Base-by-base conservation (phyloP, 2,329 filamentous ascomycete species). In the Nemania sp. region DNA sequence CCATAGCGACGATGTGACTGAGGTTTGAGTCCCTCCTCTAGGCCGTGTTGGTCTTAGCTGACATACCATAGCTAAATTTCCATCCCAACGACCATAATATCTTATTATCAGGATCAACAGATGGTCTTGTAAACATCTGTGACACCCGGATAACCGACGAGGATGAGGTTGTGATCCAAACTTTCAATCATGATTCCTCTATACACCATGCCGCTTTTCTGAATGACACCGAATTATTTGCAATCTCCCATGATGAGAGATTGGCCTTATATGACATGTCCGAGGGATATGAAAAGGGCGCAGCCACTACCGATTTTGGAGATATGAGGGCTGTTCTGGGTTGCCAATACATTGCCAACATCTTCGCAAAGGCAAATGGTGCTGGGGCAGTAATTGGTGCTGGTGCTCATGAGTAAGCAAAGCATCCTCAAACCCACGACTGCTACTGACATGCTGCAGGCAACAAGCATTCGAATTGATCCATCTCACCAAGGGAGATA, bases 71-170 rank as follows among this genome's bases (percentile, higher is more conserved):
- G 79, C 75, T 88, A 1, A 79, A 81, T 70, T 87, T 87, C 68
- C 87, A 90, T 73, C 87, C 87, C 0, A 77, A 75, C 2, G 78
- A 83, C 50, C 80, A 84, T 0, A 80, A 83, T 46, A 78, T 90
- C 15, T 82, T 94, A 5, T 80, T 94, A 11, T 91, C 90, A 1
- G 90, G 89, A 45, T 91, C 89, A 39, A 94, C 90, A 13, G 91
- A 95, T 74, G 90, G 90, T 6, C 83, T 94, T 1, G 83, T 94
- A 68, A 92, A 90, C 70, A 79, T 94, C 47, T 91, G 89, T 75
- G 88, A 95, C 76, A 89, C 85, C 17, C 81, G 82, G 49, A 82
- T 90, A 59, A 76, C 80, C 17, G 88, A 91, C 67, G 90, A 94
- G 75, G 90, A 94, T 71, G 90, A 94, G 48, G 87, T 90, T 1